Conservation (phyloP, 768 basidiomycete genomes). For the Suillus ampliporus region DNA sequence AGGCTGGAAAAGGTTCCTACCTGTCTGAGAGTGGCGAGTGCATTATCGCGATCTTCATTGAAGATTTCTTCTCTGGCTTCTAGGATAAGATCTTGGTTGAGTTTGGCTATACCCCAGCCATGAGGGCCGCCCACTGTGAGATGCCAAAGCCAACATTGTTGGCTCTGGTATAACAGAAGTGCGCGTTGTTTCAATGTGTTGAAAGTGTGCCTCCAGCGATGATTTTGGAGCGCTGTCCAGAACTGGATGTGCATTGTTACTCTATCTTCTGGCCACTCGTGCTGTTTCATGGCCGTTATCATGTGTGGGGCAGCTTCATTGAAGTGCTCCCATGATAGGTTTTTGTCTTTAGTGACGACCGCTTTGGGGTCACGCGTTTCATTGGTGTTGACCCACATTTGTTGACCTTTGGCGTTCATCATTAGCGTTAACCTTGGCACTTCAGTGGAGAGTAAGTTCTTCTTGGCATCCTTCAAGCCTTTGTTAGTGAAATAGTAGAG, state of each 20-base stretch:
- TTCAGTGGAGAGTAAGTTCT: neutral
- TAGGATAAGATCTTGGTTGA: constrained; percentile 4
- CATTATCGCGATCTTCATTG: too few relatives aligned
- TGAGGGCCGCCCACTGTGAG: neutral
- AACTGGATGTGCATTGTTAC: constrained; percentile 18
- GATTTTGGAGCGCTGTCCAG: constrained; percentile 13
- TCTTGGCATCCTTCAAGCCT: neutral
- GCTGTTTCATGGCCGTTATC: constrained; percentile 13
- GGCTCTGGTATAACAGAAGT: constrained; percentile 21
- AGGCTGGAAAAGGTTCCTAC: too few relatives aligned
- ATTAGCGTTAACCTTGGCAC: too few relatives aligned
- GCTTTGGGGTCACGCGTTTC: too few relatives aligned
- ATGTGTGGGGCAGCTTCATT: constrained; percentile 15
- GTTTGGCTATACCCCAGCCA: constrained; percentile 6
- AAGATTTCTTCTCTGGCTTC: neutral
- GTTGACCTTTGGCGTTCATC: too few relatives aligned
- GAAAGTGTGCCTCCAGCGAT: constrained; percentile 4
- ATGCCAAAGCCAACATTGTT: constrained; percentile 19
- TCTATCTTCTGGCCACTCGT: constrained; percentile 14
- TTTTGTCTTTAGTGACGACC: too few relatives aligned
- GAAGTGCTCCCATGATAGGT: constrained; percentile 10
- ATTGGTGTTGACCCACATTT: too few relatives aligned
- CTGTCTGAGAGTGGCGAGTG: too few relatives aligned
- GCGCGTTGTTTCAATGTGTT: constrained; percentile 1
- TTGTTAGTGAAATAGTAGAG: constrained; percentile 14